Conservation (phyloP, 2,329 filamentous ascomycete species). For the Botrytis elliptica region DNA sequence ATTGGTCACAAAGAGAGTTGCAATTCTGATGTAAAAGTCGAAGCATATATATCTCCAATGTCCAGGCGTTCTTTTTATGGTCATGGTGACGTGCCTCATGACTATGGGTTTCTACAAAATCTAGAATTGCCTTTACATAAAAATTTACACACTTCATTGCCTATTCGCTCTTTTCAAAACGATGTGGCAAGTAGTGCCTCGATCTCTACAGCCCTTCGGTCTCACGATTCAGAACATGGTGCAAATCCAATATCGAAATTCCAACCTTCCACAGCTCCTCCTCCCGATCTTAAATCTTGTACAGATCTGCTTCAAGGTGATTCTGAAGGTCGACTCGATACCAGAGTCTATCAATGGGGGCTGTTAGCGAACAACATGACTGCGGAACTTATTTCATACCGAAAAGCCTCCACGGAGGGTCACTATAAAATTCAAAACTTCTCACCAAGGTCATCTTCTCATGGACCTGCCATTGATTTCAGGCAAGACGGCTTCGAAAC, state of each 20-base stretch:
- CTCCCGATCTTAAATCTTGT: background rate
- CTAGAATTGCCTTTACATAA: background rate
- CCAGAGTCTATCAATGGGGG: background rate
- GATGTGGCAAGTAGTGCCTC: background rate
- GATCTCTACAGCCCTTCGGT: background rate
- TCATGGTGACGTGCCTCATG: background rate
- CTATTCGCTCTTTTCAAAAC: background rate
- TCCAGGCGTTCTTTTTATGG: background rate
- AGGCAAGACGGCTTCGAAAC: background rate
- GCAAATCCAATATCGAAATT: background rate
- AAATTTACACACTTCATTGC: background rate
- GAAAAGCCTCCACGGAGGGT: background rate
- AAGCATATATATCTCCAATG: background rate
- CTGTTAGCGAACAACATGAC: background rate
- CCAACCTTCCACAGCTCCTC: background rate
- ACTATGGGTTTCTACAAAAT: background rate
- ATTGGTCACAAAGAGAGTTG: background rate
- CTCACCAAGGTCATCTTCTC: background rate
- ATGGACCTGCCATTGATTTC: background rate
- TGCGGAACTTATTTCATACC: background rate
- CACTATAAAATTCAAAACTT: background rate
- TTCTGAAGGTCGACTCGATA: background rate
- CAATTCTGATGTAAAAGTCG: background rate
- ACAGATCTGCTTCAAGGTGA: background rate
- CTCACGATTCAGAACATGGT: background rate